These are phyloP conservation scores for Pseudogymnoascus sp. DNA, from an alignment of 2,329 filamentous ascomycete species.

Conservation along the genomic window DNA sequence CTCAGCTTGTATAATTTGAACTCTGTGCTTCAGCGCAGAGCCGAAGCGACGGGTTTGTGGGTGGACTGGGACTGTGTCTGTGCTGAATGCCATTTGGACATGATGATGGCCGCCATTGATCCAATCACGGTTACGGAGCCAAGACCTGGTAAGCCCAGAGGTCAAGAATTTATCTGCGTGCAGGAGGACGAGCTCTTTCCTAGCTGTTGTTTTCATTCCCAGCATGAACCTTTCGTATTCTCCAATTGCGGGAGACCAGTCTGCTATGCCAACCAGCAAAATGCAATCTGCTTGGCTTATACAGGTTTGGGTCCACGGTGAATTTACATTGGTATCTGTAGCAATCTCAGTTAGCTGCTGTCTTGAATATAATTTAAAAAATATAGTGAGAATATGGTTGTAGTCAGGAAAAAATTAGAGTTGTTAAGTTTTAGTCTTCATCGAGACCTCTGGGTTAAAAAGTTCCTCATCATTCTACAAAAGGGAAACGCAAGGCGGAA, in stretches of 20 bases:
- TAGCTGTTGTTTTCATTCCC: slow-evolving; percentile 92
- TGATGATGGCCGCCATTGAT: slow-evolving; percentile 98
- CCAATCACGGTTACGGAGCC: slow-evolving; percentile 90
- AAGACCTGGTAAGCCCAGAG: slow-evolving; percentile 76
- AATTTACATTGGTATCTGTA: slow-evolving; percentile 86
- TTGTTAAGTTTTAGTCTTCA: slow-evolving; percentile 24
- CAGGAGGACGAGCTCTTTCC: slow-evolving; percentile 83
- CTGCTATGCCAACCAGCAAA: slow-evolving; percentile 80
- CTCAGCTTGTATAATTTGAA: slow-evolving; percentile 90
- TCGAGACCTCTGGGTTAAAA: slow-evolving; percentile 21
- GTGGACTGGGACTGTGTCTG: slow-evolving; percentile 67
- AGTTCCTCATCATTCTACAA: slow-evolving; percentile 32
- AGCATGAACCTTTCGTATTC: slow-evolving; percentile 96
- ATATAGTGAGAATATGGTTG: slow-evolving; percentile 2
- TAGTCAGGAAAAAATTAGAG: slow-evolving; percentile 63
- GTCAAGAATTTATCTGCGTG: slow-evolving; percentile 83
- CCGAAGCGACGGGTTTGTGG: slow-evolving; percentile 70
- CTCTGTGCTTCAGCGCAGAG: slow-evolving; percentile 78
- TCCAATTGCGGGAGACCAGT: slow-evolving; percentile 80
- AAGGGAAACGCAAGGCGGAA: slow-evolving; percentile 29
- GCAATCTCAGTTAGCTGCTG: slow-evolving; percentile 17
- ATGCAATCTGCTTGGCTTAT: slow-evolving; percentile 97
- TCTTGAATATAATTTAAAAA: background rate
- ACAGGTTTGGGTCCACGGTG: slow-evolving; percentile 96
- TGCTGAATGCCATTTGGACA: slow-evolving; percentile 85